These are phyloP conservation scores for Papiliotrema terrestris DNA, from an alignment of 1,284 basidiomycete species.

Conservation along the genomic window DNA sequence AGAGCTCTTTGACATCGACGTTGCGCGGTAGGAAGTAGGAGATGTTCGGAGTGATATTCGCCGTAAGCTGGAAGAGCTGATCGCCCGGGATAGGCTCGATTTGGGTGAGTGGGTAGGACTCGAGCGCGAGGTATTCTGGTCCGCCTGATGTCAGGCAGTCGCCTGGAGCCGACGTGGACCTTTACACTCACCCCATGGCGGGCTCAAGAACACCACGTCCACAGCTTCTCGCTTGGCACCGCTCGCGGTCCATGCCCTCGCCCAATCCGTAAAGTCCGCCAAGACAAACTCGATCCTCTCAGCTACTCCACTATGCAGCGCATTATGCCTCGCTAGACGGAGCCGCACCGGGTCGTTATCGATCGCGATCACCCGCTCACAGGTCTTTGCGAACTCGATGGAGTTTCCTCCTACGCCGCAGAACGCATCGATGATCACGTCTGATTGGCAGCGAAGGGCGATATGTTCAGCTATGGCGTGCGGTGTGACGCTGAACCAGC, in stretches of 20 bases:
- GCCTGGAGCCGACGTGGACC: background rate
- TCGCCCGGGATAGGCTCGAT: slow-evolving; percentile 76
- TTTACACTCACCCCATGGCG: slow-evolving; percentile 81
- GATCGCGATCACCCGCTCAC: slow-evolving; percentile 87
- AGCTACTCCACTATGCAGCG: slow-evolving; percentile 84
- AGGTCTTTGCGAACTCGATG: slow-evolving; percentile 94
- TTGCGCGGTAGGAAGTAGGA: slow-evolving; percentile 91
- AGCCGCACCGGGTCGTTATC: slow-evolving; percentile 81
- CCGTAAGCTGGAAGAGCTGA: slow-evolving; percentile 70
- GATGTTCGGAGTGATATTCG: slow-evolving; percentile 67
- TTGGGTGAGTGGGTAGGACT: slow-evolving; percentile 63
- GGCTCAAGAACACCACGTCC: slow-evolving; percentile 85
- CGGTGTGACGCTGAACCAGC: slow-evolving; percentile 97
- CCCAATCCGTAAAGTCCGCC: slow-evolving; percentile 80
- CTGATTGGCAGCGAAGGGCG: slow-evolving; percentile 82
- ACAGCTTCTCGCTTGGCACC: slow-evolving; percentile 53
- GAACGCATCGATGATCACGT: slow-evolving; percentile 72
- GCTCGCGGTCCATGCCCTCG: slow-evolving; percentile 55
- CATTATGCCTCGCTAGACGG: slow-evolving; percentile 85
- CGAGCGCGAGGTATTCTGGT: slow-evolving; percentile 36
- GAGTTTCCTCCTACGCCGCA: slow-evolving; percentile 97
- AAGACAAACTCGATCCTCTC: slow-evolving; percentile 91
- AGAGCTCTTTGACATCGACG: slow-evolving; percentile 68
- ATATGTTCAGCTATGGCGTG: slow-evolving; percentile 88
- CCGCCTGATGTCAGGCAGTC: slow-evolving; percentile 22